Conservation (phyloP, 768 basidiomycete species). For the Tubosaeta brunneosetosa region DNA sequence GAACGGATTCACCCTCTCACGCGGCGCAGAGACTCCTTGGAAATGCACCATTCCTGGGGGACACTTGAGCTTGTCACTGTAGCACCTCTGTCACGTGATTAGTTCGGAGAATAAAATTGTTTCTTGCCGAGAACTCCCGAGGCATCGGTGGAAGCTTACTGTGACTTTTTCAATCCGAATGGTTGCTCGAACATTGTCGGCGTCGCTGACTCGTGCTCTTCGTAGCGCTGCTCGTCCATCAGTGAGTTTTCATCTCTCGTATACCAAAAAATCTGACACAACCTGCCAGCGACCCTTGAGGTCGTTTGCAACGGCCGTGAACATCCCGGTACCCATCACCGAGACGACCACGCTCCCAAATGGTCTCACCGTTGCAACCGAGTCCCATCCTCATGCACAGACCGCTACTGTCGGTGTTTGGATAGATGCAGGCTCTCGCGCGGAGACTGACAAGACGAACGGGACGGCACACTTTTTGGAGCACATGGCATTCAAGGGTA, state of each 20-base stretch:
- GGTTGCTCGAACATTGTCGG: conserved; percentile 44
- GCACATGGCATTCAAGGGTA: conserved; percentile 98
- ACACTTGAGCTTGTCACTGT: conserved; percentile 9
- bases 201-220: conserved; percentile 39
- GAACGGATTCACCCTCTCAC: conserved; percentile 45
- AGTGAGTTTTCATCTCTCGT: conserved; percentile 22
- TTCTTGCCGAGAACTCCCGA: conserved; percentile 30
- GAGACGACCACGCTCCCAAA: conserved; percentile 91
- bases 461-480: conserved; percentile 99
- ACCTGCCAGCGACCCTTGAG: conserved; percentile 48
- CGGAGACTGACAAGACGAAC: conserved; percentile 91
- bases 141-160: conserved; percentile 2
- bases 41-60: conserved; percentile 39
- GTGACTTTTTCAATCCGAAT: conserved; percentile 32
- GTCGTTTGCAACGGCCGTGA: conserved; percentile 70
- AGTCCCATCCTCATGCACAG: conserved; percentile 83
- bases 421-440: conserved; percentile 97
- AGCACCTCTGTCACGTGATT: conserved; percentile 28
- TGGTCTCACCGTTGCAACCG: conserved; percentile 93
- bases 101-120: conserved; percentile 22
- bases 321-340: conserved; percentile 67
- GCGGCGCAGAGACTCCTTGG: conserved; percentile 34
- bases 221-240: conserved; percentile 35
- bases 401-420: conserved; percentile 99
- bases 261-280: conserved; percentile 1